Percentiles rank a stretch among this genome's conserved stretches.
These are phyloP conservation scores for Cercospora zeina DNA, from an alignment of 2,329 filamentous ascomycete genomes.

Conservation along the genomic window DNA sequence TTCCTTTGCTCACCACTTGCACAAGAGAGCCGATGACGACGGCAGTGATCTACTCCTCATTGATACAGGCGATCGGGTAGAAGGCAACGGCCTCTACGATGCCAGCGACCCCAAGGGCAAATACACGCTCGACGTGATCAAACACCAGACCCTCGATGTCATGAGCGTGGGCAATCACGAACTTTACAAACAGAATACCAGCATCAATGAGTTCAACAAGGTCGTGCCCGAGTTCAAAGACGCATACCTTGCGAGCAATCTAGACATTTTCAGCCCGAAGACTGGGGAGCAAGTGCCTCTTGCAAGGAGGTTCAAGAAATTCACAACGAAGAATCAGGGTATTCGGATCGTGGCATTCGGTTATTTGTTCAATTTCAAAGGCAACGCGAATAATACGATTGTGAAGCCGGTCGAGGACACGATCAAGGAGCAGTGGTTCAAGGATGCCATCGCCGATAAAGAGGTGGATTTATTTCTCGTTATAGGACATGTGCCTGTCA, in stretches of 20 bases:
- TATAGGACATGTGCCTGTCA: slow-evolving; percentile 78
- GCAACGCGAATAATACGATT: slow-evolving; percentile 86
- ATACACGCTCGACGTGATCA: slow-evolving; percentile 85
- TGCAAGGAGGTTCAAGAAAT: slow-evolving; percentile 80
- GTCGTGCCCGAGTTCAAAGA: slow-evolving; percentile 81
- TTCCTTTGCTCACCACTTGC: slow-evolving; percentile 84
- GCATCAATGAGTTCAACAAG: slow-evolving; percentile 72
- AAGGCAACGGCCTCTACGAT: slow-evolving; percentile 94
- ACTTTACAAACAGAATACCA: slow-evolving; percentile 78
- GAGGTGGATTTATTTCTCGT: slow-evolving; percentile 86
- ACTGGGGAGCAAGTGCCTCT: slow-evolving; percentile 72
- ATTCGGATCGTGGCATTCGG: slow-evolving; percentile 85
- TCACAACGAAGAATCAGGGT: slow-evolving; percentile 85
- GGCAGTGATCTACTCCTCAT: slow-evolving; percentile 87
- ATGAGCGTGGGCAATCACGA: slow-evolving; percentile 93
- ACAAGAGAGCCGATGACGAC: slow-evolving; percentile 70
- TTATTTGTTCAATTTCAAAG: slow-evolving; percentile 90
- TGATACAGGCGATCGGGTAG: slow-evolving; percentile 89
- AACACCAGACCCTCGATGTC: slow-evolving; percentile 78
- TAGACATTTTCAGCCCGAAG: slow-evolving; percentile 78
- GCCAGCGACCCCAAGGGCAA: slow-evolving; percentile 81
- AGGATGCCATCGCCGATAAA: slow-evolving; percentile 72
- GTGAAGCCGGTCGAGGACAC: slow-evolving; percentile 78
- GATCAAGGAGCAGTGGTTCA: slow-evolving; percentile 84
- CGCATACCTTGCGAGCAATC: slow-evolving; percentile 84